These are phyloP conservation scores for Penicillium sp. DNA, from an alignment of 2,329 filamentous ascomycete species.

Conservation along the genomic window DNA sequence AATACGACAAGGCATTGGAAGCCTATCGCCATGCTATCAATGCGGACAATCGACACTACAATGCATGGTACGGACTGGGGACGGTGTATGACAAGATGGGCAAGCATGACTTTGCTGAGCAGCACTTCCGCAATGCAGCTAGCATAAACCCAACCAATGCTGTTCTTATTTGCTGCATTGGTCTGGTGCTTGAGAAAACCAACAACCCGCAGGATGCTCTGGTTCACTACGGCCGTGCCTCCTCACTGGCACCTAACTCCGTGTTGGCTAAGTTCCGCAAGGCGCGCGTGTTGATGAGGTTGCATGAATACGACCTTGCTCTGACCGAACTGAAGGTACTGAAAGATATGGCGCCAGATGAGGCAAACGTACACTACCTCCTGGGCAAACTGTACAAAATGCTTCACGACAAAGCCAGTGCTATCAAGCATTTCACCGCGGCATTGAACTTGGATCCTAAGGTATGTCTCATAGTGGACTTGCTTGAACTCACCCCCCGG, in stretches of 20 bases:
- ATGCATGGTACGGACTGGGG: constrained; percentile 91
- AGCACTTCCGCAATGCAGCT: constrained; percentile 84
- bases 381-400: constrained; percentile 66
- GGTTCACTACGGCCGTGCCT: constrained; percentile 75
- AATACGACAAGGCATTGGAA: constrained; percentile 89
- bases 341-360: constrained; percentile 87
- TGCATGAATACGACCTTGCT: constrained; percentile 66
- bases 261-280: constrained; percentile 90
- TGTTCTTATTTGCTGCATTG: constrained; percentile 88
- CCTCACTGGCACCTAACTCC: constrained; percentile 73
- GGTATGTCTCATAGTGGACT: constrained; percentile 51
- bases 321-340: constrained; percentile 80
- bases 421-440: constrained; percentile 92
- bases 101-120: constrained; percentile 84
- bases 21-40: constrained; percentile 83
- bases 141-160: constrained; percentile 91
- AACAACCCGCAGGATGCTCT: constrained; percentile 76
- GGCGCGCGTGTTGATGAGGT: constrained; percentile 75
- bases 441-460: constrained; percentile 95
- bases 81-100: constrained; percentile 84
- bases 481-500: constrained; percentile 4
- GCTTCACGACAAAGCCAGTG: constrained; percentile 60
- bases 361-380: constrained; percentile 92
- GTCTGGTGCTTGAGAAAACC: constrained; percentile 82
- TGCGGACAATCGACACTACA: constrained; percentile 87